Evolutionary conservation across 441 rosid species (phyloP), one percentile per base, ranked within the genome.

Genomic region (Croton laevigatus): DNA sequence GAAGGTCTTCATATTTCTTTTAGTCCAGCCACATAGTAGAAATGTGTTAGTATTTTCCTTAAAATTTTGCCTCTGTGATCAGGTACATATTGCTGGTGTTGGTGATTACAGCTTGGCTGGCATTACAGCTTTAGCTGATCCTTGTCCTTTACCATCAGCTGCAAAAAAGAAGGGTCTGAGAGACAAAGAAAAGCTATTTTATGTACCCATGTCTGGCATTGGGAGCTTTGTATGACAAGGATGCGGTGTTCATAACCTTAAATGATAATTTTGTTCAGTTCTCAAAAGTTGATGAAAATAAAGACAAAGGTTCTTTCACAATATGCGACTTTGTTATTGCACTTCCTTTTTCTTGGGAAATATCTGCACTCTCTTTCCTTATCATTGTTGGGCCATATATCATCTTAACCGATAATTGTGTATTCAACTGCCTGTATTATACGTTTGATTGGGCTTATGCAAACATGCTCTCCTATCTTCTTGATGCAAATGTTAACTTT

Each of bases 11-110:
- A 11, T 37, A 13, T 19, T 27, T 58, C 27, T 23, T 6, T 23
- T 23, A 8, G 49, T 51, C 32, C 5, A 16, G 34, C 5, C 17
- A n/a, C 23, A 17, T 32, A 8, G 8, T 52, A 38, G 42, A 23
- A 58, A 20, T 13, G 6, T 34, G 6, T 34, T 68, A 17, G n/a
- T n/a, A 42, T 66, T 45, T 27, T 46, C 23, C 55, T 2, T 55
- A 42, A 10, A 62, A 46, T 19, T 69, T 52, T 32, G 54, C 55
- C 20, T 23, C 16, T 71, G 45, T 64, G 62, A 76, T 73, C 81
- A 94, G 99, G 91, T 94, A 40, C 98, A 94, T 82, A 88, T 94
- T 83, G 96, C 98, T 75, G 99, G 99, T 74, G 98, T 89, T 82
- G 99, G 97, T 48, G 99, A 94, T 79, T 87, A 81, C 69, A 71